phyloP scores from a whole-genome alignment of 345 rosid genomes.

The Conringia planisiliqua region DNA sequence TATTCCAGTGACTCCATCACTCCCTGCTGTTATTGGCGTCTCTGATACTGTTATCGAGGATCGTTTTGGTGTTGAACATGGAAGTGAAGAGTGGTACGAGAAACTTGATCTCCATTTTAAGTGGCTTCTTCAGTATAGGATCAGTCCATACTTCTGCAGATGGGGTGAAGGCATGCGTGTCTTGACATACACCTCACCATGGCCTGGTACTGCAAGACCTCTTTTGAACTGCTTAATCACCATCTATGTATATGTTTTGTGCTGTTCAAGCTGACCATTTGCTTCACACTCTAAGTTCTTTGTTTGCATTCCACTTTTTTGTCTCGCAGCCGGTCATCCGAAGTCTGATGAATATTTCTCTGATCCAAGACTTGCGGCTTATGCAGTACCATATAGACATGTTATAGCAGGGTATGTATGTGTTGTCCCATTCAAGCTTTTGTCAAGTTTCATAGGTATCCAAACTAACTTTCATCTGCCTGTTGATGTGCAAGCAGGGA shows the following conservation, averaged over 20 bases:
- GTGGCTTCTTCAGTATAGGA: conserved; percentile 90
- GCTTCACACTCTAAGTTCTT: conserved; percentile 15
- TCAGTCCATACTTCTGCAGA: conserved; percentile 90
- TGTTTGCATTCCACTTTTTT: conserved; percentile 3
- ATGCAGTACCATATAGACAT: conserved; percentile 78
- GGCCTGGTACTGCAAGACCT: conserved; percentile 68
- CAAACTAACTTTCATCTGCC: conserved; percentile 34
- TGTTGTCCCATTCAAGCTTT: conserved; percentile 32
- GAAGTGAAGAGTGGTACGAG: conserved; percentile 76
- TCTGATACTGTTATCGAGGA: conserved; percentile 97
- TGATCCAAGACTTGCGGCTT: conserved; percentile 89
- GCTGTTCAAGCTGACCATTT: not conserved
- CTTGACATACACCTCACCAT: conserved; percentile 90
- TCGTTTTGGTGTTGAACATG: conserved; percentile 82
- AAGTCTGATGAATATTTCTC: conserved; percentile 83
- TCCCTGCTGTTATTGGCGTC: conserved; percentile 97
- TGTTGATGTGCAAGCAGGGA: conserved; percentile 53
- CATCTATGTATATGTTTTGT: not conserved
- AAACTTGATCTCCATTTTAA: conserved; percentile 77
- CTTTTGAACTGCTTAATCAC: not conserved
- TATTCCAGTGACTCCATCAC: conserved; percentile 89
- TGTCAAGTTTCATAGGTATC: conserved; percentile 25
- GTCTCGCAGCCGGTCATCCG: conserved; percentile 77
- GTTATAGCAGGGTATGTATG: conserved; percentile 59
- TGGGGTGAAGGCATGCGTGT: conserved; percentile 98